Evolutionary conservation across 345 rosid species (phyloP).

Genomic region (Gossypium sturtianum): DNA sequence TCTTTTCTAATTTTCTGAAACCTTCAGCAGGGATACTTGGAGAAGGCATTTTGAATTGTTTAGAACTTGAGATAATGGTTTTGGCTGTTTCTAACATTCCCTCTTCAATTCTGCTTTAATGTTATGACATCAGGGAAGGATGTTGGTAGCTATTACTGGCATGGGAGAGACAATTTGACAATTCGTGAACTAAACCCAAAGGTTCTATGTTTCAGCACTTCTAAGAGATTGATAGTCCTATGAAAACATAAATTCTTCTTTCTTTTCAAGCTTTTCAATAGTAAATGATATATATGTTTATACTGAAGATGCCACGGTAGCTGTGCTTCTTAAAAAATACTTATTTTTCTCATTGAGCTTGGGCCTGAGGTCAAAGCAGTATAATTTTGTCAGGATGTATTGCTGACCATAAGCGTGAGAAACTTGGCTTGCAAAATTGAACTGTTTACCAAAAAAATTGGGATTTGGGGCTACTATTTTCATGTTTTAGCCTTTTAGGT

Average conservation of each 20-base stretch:
- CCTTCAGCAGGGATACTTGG: neutral
- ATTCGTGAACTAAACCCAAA: slow-evolving; percentile 71
- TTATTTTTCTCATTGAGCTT: neutral
- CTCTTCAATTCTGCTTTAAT: slow-evolving; percentile 8
- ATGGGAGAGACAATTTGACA: slow-evolving; percentile 72
- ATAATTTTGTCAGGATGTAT: neutral
- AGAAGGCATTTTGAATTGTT: neutral
- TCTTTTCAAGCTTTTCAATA: neutral
- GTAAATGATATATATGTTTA: neutral
- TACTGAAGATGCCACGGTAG: neutral
- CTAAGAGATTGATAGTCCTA: slow-evolving; percentile 6
- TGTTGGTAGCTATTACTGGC: slow-evolving; percentile 73
- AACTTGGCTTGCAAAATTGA: neutral
- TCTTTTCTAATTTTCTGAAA: neutral
- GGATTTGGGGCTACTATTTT: neutral
- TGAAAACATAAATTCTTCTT: neutral
- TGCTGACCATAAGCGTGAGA: neutral
- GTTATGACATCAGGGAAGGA: slow-evolving; percentile 54
- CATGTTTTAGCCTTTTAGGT: neutral
- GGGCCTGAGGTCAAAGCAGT: neutral
- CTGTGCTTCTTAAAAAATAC: neutral
- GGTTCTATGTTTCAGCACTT: slow-evolving; percentile 31
- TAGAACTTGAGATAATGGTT: neutral
- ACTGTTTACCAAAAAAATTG: neutral
- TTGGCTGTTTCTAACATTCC: neutral